Evolutionary conservation across 176 grass and related monocot genomes (phyloP).

Genomic region (Themeda triandra): DNA sequence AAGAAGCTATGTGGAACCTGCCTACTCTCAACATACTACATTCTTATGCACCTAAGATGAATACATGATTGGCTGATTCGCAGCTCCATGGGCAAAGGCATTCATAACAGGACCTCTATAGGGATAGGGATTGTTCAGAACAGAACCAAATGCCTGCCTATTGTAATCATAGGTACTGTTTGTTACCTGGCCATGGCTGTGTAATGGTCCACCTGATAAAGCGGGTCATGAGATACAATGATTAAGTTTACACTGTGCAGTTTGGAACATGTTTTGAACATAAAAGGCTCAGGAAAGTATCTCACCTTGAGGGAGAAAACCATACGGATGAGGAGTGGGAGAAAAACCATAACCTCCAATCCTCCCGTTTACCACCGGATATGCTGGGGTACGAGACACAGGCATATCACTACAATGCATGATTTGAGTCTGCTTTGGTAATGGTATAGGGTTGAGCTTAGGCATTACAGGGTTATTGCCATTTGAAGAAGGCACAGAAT

Average conservation of each 20-base stretch:
- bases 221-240: conserved; percentile 27
- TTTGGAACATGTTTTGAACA: not conserved
- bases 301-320: conserved; percentile 38
- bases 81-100: conserved; percentile 25
- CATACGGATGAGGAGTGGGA: conserved; percentile 16
- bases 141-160: conserved; percentile 51
- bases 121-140: conserved; percentile 16
- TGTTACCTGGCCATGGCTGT: conserved; percentile 20
- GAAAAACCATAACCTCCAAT: conserved; percentile 14
- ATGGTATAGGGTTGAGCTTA: conserved; percentile 45
- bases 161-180: conserved; percentile 48
- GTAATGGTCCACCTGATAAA: conserved; percentile 30
- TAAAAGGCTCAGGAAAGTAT: conserved; percentile 15
- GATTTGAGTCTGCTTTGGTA: conserved; percentile 43
- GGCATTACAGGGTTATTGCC: conserved; percentile 44
- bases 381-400: conserved; percentile 36
- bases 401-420: conserved; percentile 25
- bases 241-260: not conserved
- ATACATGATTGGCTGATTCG: conserved; percentile 24
- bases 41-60: conserved; percentile 29
- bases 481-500: conserved; percentile 38
- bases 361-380: conserved; percentile 36
- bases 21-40: conserved; percentile 27
- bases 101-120: conserved; percentile 28
- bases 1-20: conserved; percentile 3